Evolutionary conservation across 495 filamentous ascomycete genomes (phyloP), one percentile per base, ranked within the genome.

Genomic region (Xylaria sp.): DNA sequence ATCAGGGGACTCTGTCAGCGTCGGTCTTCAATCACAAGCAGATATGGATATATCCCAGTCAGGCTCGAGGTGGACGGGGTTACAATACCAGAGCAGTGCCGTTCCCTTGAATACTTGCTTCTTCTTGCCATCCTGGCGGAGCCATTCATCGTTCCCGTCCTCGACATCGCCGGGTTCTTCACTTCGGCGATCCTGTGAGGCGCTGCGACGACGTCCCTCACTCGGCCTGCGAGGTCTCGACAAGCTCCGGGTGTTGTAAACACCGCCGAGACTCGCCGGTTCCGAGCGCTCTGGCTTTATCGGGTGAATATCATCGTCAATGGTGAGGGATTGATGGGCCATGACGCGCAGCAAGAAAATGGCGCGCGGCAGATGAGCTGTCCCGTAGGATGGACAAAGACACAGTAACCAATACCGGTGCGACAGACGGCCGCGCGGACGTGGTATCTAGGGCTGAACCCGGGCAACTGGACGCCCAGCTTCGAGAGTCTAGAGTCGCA

Each of bases 61-160:
- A 33, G 8, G 3, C 35, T 41, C 48, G 12, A 21, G 0, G 61
- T 43, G 70, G 55, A 44, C 29, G 52, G 68, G 67, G 55, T 44
- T 59, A 67, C 59, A 59, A 24, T 76, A 81, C 83, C 83, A 86
- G 55, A 86, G 67, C 71, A 86, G 68, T 15, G 78, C 77, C 35
- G 77, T 80, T 26, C 84, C 84, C 24, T 77, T 77, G 59, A 84
- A 85, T 26, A 82, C 79, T 79, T 86, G 79, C 73, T 83, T 84
- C 74, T 78, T 80, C 63, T 77, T 77, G 29, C 71, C 77, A 19
- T 82, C 72, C 0, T 74, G 73, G 19, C 68, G 73, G 21, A 75
- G 72, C 82, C 82, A 83, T 31, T 82, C 80, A 33, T 82, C 80
- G 17, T 68, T 44, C 0, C 79, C 82, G 5, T 82, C 82, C 33